Evolutionary conservation across 495 filamentous ascomycete genomes (phyloP).

Genomic region (Talaromyces wortmannii): DNA sequence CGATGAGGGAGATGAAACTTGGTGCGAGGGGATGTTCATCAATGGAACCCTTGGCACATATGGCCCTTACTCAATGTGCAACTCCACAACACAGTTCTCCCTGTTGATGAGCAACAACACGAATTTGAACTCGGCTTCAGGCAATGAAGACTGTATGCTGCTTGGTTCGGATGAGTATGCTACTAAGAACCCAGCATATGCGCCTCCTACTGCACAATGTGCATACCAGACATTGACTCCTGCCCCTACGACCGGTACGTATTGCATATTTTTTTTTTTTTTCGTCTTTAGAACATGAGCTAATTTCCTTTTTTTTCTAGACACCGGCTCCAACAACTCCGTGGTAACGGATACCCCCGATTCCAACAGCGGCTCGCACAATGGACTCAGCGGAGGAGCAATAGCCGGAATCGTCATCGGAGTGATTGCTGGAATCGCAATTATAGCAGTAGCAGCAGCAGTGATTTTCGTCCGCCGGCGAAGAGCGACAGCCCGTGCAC

Average conservation of each 20-base stretch:
- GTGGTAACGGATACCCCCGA: conserved; percentile 21
- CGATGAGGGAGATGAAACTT: conserved; percentile 11
- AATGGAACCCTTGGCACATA: conserved; percentile 70
- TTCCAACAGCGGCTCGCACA: conserved; percentile 17
- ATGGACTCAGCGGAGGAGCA: conserved; percentile 30
- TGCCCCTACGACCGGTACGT: conserved; percentile 40
- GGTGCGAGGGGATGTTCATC: conserved; percentile 62
- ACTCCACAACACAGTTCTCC: conserved; percentile 64
- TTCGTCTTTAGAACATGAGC: conserved; percentile 53
- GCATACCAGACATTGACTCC: conserved; percentile 29
- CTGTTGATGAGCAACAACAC: conserved; percentile 53
- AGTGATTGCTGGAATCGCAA: conserved; percentile 58
- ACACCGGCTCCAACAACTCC: conserved; percentile 8
- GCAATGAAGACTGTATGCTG: conserved; percentile 23
- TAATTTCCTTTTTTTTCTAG: conserved; percentile 47
- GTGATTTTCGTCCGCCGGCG: not conserved
- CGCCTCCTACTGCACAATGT: not conserved
- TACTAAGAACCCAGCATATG: conserved; percentile 45
- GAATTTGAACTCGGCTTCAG: conserved; percentile 70
- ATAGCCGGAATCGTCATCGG: conserved; percentile 50
- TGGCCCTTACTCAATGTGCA: conserved; percentile 88
- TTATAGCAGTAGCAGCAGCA: conserved; percentile 39
- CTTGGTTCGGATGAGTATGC: conserved; percentile 66
- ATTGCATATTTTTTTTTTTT: conserved; percentile 52
- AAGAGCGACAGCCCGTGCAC: not conserved